phyloP scores from a whole-genome alignment of 768 basidiomycete species.

The Rhizopogon vulgaris region DNA sequence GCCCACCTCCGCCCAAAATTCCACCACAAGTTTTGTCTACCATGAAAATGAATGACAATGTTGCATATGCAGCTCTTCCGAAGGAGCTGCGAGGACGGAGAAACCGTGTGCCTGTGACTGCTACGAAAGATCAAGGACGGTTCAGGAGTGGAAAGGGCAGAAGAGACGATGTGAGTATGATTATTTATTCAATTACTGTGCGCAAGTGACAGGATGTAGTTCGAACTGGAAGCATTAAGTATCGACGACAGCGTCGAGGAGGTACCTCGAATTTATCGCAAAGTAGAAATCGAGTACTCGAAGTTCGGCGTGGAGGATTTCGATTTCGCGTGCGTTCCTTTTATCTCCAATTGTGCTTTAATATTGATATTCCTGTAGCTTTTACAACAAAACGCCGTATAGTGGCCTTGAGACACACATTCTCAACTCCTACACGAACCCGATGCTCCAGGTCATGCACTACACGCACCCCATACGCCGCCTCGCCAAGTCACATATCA shows the following conservation, averaged over 20 bases:
- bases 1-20: constrained; percentile 71
- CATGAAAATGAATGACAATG: constrained; percentile 84
- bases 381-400: constrained; percentile 86
- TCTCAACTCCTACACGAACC: constrained; percentile 93
- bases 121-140: constrained; percentile 54
- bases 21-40: constrained; percentile 69
- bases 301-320: constrained; percentile 99
- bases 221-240: constrained; percentile 46
- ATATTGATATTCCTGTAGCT: constrained; percentile 38
- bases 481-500: constrained; percentile 88
- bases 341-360: neutral
- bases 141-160: constrained; percentile 80
- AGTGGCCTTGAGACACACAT: constrained; percentile 97
- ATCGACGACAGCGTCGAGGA: constrained; percentile 50
- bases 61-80: constrained; percentile 86
- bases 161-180: constrained; percentile 36
- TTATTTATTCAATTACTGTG: neutral
- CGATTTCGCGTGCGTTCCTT: constrained; percentile 75
- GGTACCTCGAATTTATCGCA: constrained; percentile 78
- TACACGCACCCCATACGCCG: constrained; percentile 71
- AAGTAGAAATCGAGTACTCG: constrained; percentile 96
- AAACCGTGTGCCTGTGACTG: constrained; percentile 56
- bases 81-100: constrained; percentile 79
- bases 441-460: constrained; percentile 85
- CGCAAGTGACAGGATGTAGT: constrained; percentile 24